phyloP scores from a whole-genome alignment of 768 basidiomycete genomes.

The Psilocybe cubensis region DNA sequence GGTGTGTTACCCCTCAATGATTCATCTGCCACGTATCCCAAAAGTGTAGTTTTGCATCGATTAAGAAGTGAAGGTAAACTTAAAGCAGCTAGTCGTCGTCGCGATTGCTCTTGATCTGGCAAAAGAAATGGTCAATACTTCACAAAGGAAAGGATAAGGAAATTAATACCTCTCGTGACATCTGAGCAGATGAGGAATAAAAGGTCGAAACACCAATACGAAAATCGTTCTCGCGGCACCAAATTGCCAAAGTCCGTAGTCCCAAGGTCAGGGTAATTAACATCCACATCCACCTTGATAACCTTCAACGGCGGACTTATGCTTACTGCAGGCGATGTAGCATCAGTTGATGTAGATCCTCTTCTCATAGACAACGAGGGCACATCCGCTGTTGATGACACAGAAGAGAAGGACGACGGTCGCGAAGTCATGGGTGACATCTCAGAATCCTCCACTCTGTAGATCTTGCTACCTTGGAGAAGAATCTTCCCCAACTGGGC shows the following conservation, averaged over 20 bases:
- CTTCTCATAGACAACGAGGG: slow-evolving; percentile 8
- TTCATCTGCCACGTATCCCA: slow-evolving; percentile 83
- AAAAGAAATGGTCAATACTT: not conserved
- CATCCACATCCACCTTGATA: slow-evolving; percentile 35
- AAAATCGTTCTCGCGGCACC: slow-evolving; percentile 81
- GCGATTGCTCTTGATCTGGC: slow-evolving; percentile 63
- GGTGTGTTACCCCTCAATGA: slow-evolving; percentile 85
- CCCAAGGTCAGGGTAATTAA: slow-evolving; percentile 45
- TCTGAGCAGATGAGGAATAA: slow-evolving; percentile 81
- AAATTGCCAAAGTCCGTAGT: slow-evolving; percentile 60
- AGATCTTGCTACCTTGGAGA: slow-evolving; percentile 71
- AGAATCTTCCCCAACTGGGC: slow-evolving; percentile 70
- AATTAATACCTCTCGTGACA: slow-evolving; percentile 54
- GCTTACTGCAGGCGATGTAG: slow-evolving; percentile 1
- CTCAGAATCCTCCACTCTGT: slow-evolving; percentile 36
- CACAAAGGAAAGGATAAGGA: not conserved
- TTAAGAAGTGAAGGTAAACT: slow-evolving; percentile 73
- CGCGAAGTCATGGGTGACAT: not conserved
- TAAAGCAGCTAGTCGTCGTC: slow-evolving; percentile 73
- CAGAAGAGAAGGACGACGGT: slow-evolving; percentile 3
- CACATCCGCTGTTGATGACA: slow-evolving; percentile 11
- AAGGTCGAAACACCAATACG: slow-evolving; percentile 92
- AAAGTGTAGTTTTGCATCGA: slow-evolving; percentile 72
- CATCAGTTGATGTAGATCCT: slow-evolving; percentile 4
- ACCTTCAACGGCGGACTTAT: slow-evolving; percentile 18